phyloP scores from a whole-genome alignment of 202 grass and related monocot genomes.

The Bolboschoenoplectus hybrid region DNA sequence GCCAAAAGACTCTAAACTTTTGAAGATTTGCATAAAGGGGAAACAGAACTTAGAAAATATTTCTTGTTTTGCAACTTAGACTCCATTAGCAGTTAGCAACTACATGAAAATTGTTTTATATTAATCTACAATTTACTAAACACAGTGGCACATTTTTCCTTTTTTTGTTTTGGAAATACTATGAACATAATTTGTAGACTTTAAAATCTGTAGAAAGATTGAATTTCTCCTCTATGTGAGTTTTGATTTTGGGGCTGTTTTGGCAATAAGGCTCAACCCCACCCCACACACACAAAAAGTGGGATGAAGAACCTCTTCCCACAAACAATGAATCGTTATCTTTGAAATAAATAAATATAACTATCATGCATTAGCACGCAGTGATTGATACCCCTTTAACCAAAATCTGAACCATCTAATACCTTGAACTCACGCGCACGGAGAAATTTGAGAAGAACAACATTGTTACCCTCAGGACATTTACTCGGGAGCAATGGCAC shows the following conservation, averaged over 20 bases:
- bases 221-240: not conserved
- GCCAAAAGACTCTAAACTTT: not conserved
- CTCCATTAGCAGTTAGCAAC: no score
- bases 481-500: conserved; percentile 85
- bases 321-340: not conserved
- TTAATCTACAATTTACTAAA: not conserved
- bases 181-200: not conserved
- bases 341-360: not conserved
- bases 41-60: no score
- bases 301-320: not conserved
- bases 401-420: not conserved
- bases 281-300: not conserved
- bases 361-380: not conserved
- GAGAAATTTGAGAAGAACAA: conserved; percentile 94
- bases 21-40: not conserved
- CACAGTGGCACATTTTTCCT: not conserved
- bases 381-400: not conserved
- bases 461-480: conserved; percentile 72
- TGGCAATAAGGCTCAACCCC: not conserved
- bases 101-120: not conserved
- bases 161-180: not conserved
- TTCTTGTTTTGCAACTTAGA: no score
- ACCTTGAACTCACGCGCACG: conserved; percentile 95
- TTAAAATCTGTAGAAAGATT: not conserved
- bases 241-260: not conserved